Conservation (phyloP, 2,329 filamentous ascomycete genomes). For the Microthyrium microscopicum region DNA sequence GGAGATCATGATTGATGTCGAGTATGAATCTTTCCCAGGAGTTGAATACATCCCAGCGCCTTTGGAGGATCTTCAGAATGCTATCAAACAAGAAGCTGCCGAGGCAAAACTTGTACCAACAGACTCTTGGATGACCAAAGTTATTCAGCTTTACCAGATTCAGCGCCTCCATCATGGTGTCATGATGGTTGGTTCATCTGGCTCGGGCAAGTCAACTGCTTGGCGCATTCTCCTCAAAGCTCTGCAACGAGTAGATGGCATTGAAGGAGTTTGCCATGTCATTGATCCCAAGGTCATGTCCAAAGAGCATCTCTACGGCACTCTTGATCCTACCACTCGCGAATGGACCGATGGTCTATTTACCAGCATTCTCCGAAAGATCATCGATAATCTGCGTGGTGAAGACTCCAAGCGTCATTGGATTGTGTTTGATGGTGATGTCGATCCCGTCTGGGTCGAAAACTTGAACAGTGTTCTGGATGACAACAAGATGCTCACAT, state of each 20-base stretch:
- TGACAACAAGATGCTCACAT: constrained; percentile 92
- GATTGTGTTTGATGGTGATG: constrained; percentile 98
- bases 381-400: constrained; percentile 94
- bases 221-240: constrained; percentile 90
- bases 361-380: constrained; percentile 93
- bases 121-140: constrained; percentile 94
- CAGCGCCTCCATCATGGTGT: constrained; percentile 97
- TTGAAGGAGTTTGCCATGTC: constrained; percentile 90
- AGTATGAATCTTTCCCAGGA: constrained; percentile 75
- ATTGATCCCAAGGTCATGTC: constrained; percentile 99
- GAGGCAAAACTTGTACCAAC: constrained; percentile 81
- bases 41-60: constrained; percentile 86
- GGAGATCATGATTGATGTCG: constrained; percentile 70
- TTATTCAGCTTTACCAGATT: constrained; percentile 93
- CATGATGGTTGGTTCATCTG: constrained; percentile 98
- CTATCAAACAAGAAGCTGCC: constrained; percentile 66
- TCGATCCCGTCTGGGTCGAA: constrained; percentile 98
- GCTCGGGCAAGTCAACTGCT: constrained; percentile 89
- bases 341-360: constrained; percentile 99
- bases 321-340: constrained; percentile 84
- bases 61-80: constrained; percentile 58
- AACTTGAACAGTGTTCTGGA: constrained; percentile 99
- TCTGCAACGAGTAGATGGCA: constrained; percentile 72
- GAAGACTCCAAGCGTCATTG: constrained; percentile 95
- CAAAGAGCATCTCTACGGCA: constrained; percentile 93